Evolutionary conservation across 345 rosid genomes (phyloP), one percentile per base, ranked within the genome.

Genomic region (Heritiera littoralis): DNA sequence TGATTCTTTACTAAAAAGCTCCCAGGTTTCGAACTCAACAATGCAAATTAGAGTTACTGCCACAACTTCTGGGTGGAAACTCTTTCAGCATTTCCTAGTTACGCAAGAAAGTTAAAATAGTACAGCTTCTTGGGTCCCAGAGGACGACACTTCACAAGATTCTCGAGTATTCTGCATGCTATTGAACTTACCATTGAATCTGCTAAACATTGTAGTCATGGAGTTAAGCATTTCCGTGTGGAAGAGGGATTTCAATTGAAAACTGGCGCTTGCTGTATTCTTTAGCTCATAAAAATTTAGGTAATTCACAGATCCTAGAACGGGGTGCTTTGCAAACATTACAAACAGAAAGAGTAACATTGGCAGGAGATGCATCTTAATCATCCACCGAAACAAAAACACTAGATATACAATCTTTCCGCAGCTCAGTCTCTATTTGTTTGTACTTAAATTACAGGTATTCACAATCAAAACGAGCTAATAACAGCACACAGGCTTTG

Each of bases 401-500:
- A 17, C 13, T 40, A 40, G 28, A 18, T 66, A 28, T 43, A 45
- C n/a, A 40, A 40, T 18, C 71, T 18, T 66, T 18, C 46, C 48
- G 52, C 28, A 23, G 28, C 28, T 23, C 28, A 23, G 28, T 23
- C 28, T 0, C 28, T 23, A 23, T 70, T 48, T 12, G 1, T 46
- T 28, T 69, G 5, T 28, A 46, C 38, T 11, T 4, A 43, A n/a
- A 28, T 8, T n/a, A 43, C 30, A 67, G 54, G 55, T 46, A 20
- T 20, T 67, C 23, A 43, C 15, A n/a, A 46, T 17, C 52, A n/a
- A 9, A 43, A 45, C 9, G 15, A 49, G 43, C 43, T 8, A 49
- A 70, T 48, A 68, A 4, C 49, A 73, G 49, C 74, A 72, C 43
- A 61, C 46, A 14, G n/a, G 58, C 58, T 45, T 13, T 52, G 46